Base-by-base conservation (phyloP, 2,329 filamentous ascomycete species). In the Trematosphaeria pertusa region DNA sequence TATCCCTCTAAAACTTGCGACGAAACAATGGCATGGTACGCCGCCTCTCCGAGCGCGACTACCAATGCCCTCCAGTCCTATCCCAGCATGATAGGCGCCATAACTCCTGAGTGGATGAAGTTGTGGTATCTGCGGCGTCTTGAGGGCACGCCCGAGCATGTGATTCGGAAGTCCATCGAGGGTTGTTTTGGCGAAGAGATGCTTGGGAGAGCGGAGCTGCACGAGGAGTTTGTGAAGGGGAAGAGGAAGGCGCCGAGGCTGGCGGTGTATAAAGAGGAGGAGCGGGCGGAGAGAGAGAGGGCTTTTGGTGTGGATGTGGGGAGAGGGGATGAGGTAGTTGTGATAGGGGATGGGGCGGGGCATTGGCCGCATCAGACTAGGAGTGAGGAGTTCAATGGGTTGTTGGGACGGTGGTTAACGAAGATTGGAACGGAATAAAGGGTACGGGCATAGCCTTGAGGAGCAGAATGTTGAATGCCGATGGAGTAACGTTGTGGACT, bases 311-410 rank as follows among this genome's bases (percentile, higher is more conserved):
- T 53, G 37, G 39, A 43, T 3, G 31, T 51, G 35, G 40, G 43
- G 5, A 28, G 24, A 5, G 18, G 30, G 19, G 52, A 58, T 41
- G 37, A 54, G 32, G 37, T 52, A 20, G 34, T 48, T 11, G 31
- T 31, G 15, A 30, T 61, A 14, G 48, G 41, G 15, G 46, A 41
- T 6, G 34, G 40, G n/a, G n/a, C n/a, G n/a, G 56, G 56, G 7
- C 58, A 61, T 47, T 59, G 56, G 56, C 24, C 50, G 18, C 51
- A 52, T 45, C 56, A 58, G 26, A 42, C 47, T 8, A 50, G 48
- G 32, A 42, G 36, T 18, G 52, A 59, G 11, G 48, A 49, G 24
- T 59, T 55, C 15, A 56, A 59, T 46, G 31, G 20, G 9, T 34
- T 54, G 19, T 20, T 60, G 36, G 42, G 22, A 12, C 43, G 30